Conservation (phyloP, 2,329 filamentous ascomycete species). For the Blastomyces parvus region DNA sequence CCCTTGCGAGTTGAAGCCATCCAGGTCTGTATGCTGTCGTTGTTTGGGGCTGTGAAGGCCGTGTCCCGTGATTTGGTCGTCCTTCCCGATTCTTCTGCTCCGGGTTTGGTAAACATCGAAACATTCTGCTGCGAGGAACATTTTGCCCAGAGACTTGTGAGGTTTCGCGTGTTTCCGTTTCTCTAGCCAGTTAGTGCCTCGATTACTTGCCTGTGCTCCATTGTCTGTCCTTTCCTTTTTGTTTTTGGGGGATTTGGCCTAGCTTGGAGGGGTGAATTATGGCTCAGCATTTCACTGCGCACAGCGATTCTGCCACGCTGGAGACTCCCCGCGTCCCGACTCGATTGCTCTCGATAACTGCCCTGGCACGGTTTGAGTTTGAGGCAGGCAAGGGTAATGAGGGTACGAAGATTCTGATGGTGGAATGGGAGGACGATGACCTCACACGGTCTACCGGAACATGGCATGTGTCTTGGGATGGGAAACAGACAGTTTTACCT, state of each 20-base stretch:
- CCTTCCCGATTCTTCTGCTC: neutral
- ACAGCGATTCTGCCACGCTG: constrained; percentile 18
- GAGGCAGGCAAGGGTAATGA: constrained; percentile 66
- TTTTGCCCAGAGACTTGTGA: neutral
- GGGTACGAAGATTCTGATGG: constrained; percentile 85
- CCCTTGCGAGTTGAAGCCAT: too few relatives aligned
- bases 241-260: too few relatives aligned
- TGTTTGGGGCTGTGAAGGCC: neutral
- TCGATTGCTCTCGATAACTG: constrained; percentile 39
- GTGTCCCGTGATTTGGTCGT: neutral
- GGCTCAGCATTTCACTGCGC: constrained; percentile 13
- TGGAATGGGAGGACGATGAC: constrained; percentile 70
- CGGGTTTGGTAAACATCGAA: neutral
- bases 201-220: neutral
- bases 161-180: neutral
- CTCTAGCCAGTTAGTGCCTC: neutral
- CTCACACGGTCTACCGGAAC: constrained; percentile 42
- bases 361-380: constrained; percentile 81
- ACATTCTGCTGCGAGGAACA: neutral
- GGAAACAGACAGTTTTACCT: constrained; percentile 63
- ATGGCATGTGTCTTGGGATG: constrained; percentile 78
- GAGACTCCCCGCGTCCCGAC: constrained; percentile 25
- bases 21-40: too few relatives aligned
- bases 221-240: neutral
- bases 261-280: constrained; percentile 7